Percentiles rank a stretch among this genome's conserved stretches.
These are phyloP conservation scores for Gynochthodes officinalis DNA, from an alignment of 257 asterid species.

Conservation along the genomic window DNA sequence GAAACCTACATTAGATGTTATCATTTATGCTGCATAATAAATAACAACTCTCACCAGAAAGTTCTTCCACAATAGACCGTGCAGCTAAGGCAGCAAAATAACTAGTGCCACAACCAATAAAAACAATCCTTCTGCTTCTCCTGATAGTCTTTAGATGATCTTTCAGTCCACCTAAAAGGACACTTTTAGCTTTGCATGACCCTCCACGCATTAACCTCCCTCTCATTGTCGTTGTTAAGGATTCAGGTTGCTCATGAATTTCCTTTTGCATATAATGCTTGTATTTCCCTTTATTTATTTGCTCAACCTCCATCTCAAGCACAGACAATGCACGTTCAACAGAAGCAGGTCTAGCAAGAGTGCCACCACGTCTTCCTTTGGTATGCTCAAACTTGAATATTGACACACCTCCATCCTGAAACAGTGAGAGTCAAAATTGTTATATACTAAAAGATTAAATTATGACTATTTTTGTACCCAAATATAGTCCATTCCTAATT, in stretches of 20 bases:
- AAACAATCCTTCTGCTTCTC: constrained; percentile 92
- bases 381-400: constrained; percentile 73
- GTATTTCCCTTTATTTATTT: constrained; percentile 89
- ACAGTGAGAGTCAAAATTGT: constrained; percentile 15
- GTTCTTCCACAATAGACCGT: constrained; percentile 91
- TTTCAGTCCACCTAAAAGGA: constrained; percentile 92
- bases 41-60: constrained; percentile 58
- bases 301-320: constrained; percentile 97
- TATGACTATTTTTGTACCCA: background rate
- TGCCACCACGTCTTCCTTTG: constrained; percentile 47
- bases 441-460: background rate
- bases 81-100: constrained; percentile 98
- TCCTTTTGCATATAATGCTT: constrained; percentile 99
- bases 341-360: constrained; percentile 68
- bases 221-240: constrained; percentile 91
- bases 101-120: constrained; percentile 97
- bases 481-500: background rate
- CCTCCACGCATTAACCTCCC: constrained; percentile 97
- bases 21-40: background rate
- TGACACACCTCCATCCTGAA: constrained; percentile 86
- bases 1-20: background rate
- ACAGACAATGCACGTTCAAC: constrained; percentile 92
- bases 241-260: constrained; percentile 96
- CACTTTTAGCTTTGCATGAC: constrained; percentile 78
- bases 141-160: constrained; percentile 92